A percentile compares a stretch with the other conserved stretches of the same genome.
These are phyloP conservation scores for Daldinia bambusicola DNA, from an alignment of 495 filamentous ascomycete species.

Conservation along the genomic window DNA sequence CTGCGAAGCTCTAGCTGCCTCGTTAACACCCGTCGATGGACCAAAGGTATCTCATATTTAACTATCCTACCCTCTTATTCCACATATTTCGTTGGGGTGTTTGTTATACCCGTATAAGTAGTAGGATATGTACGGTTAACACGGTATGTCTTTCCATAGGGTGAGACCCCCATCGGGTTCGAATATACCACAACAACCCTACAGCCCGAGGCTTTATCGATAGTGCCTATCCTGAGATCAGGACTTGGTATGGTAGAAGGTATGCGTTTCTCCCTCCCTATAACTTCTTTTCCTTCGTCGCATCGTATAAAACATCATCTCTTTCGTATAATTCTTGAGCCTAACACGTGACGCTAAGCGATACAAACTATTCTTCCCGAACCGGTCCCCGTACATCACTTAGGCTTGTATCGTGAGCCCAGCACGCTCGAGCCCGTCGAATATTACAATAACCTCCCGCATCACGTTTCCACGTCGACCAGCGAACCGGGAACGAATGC, in stretches of 20 bases:
- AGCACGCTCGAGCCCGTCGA: slow-evolving; percentile 88
- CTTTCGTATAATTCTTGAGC: slow-evolving; percentile 7
- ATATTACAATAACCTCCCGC: slow-evolving; percentile 98
- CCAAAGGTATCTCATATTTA: slow-evolving; percentile 52
- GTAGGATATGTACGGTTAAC: slow-evolving; percentile 9
- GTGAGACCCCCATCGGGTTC: slow-evolving; percentile 77
- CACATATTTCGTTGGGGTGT: not conserved
- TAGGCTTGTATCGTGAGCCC: slow-evolving; percentile 91
- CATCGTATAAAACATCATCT: slow-evolving; percentile 5
- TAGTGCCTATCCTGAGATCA: slow-evolving; percentile 93
- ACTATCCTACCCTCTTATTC: not conserved
- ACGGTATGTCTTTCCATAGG: slow-evolving; percentile 57
- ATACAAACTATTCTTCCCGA: slow-evolving; percentile 83
- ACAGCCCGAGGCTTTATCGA: slow-evolving; percentile 71
- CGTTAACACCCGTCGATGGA: slow-evolving; percentile 62
- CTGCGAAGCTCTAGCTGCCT: slow-evolving; percentile 79
- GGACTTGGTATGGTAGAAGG: slow-evolving; percentile 90
- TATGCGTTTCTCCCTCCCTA: slow-evolving; percentile 42
- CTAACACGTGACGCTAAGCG: slow-evolving; percentile 59
- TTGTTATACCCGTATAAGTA: slow-evolving; percentile 3
- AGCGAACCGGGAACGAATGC: slow-evolving; percentile 47
- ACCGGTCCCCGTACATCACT: slow-evolving; percentile 87
- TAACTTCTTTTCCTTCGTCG: slow-evolving; percentile 7
- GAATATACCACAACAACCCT: slow-evolving; percentile 70
- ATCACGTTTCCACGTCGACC: slow-evolving; percentile 59